Evolutionary conservation across 1,284 basidiomycete genomes (phyloP).

Genomic region (Puccinia hordei): DNA sequence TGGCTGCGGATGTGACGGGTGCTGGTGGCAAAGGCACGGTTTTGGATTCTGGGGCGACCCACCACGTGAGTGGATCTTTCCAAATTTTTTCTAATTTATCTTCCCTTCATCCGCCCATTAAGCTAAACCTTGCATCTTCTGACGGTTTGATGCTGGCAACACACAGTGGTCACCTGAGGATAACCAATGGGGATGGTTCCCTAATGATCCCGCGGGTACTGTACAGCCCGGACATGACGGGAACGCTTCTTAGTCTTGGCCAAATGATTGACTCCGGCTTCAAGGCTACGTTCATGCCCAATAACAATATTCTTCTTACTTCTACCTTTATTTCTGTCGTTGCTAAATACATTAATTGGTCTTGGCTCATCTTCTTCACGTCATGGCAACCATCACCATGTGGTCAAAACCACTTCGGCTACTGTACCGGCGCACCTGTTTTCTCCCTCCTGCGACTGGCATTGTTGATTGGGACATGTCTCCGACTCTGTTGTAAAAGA

Average conservation of each 20-base stretch:
- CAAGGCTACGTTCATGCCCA: not conserved
- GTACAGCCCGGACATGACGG: slow-evolving; percentile 15
- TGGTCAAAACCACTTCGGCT: too few species aligned
- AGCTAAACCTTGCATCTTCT: slow-evolving; percentile 14
- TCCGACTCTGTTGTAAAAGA: not conserved
- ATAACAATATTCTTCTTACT: not conserved
- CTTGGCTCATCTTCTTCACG: not conserved
- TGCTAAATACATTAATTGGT: not conserved
- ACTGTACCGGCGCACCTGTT: too few species aligned
- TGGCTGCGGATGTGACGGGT: not conserved
- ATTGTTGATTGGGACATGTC: not conserved
- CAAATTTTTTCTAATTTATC: not conserved
- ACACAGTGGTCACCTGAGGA: slow-evolving; percentile 2
- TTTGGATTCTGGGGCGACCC: slow-evolving; percentile 23
- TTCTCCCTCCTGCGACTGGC: not conserved
- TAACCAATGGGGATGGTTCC: not conserved
- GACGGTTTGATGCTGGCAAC: not conserved
- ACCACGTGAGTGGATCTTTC: slow-evolving; percentile 10
- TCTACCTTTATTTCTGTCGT: not conserved
- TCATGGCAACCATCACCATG: not conserved
- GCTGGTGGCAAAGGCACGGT: not conserved
- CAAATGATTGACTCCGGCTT: slow-evolving; percentile 24
- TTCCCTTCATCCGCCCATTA: not conserved
- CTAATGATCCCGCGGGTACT: not conserved
- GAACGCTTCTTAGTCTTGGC: slow-evolving; percentile 20